These are phyloP conservation scores for Suhomyces bokatorum DNA, from an alignment of 1,139 yeast species.

Conservation along the genomic window DNA sequence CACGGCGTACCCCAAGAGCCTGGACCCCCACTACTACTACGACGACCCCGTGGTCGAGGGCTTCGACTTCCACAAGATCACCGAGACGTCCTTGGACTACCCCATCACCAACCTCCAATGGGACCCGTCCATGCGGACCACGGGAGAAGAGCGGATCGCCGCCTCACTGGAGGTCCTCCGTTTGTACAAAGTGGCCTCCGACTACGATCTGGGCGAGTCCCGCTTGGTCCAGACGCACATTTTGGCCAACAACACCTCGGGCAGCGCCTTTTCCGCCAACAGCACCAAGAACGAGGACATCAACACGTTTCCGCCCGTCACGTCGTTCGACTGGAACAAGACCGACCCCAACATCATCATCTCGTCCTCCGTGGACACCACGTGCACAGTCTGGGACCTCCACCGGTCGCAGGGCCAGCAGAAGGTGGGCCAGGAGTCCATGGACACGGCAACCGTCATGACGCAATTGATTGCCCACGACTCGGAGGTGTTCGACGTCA, in stretches of 20 bases:
- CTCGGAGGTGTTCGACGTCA: conserved; percentile 90
- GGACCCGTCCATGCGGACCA: conserved; percentile 54
- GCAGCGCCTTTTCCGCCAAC: conserved; percentile 6
- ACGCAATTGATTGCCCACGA: conserved; percentile 97
- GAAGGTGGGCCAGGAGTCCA: conserved; percentile 7
- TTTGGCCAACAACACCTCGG: conserved; percentile 42
- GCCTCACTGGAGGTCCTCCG: conserved; percentile 73
- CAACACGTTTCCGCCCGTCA: conserved; percentile 73
- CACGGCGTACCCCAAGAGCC: conserved; percentile 1
- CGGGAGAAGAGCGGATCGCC: conserved; percentile 50
- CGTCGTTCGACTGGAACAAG: conserved; percentile 91
- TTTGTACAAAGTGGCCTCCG: conserved; percentile 55
- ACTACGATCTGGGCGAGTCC: conserved; percentile 33
- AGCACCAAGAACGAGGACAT: conserved; percentile 28
- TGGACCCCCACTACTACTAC: conserved; percentile 1
- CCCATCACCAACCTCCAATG: conserved; percentile 73
- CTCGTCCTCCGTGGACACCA: conserved; percentile 90
- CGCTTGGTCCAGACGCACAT: conserved; percentile 42
- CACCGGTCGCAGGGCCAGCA: conserved; percentile 30
- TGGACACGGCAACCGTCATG: conserved; percentile 66
- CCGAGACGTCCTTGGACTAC: conserved; percentile 59
- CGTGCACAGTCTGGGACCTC: conserved; percentile 95
- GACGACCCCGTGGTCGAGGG: conserved; percentile 30
- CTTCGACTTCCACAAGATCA: conserved; percentile 47
- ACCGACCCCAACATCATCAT: conserved; percentile 70